Base-by-base conservation (phyloP, 2,329 filamentous ascomycete genomes). In the Zymoseptoria ardabiliae region DNA sequence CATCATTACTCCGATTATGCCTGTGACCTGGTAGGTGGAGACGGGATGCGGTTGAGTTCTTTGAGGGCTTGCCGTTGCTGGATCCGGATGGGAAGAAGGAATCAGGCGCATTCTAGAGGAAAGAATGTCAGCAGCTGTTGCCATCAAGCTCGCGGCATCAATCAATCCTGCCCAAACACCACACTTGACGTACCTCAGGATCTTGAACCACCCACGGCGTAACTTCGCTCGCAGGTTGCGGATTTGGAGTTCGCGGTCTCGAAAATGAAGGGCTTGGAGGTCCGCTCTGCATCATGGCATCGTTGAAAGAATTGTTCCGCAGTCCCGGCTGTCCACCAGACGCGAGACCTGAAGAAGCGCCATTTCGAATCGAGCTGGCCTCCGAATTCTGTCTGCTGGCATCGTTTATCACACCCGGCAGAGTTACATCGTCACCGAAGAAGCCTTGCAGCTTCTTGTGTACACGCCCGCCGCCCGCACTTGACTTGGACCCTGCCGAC, bases 161-260 rank as follows among this genome's bases (percentile, higher is more conserved):
- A 35, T 22, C 20, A 11, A 28, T 35, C 57, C 28, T 50, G 41
- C 30, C 30, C 22, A 41, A 17, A n/a, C 56, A 23, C n/a, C 21
- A 21, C 28, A 52, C 52, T 45, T 23, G 19, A 68, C 66, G 58
- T 67, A 71, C 71, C 65, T 69, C 63, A 23, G 65, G 54, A 65
- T 73, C 70, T 75, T 97, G 94, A 72, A 94, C 97, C 63, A 96
- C 82, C 82, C 96, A 99, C n/a, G 94, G 94, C 48, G 96, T 94
- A 59, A 99, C 91, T 75, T 97, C 93, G 70, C 90, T 94, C 50
- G 68, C 70, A n/a, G 71, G 70, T 35, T 64, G 66, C 5, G 67
- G 66, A 19, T 53, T 62, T 30, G 92, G 91, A n/a, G 90, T 96
- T 67, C 88, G 83, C 53, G 92, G 90, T 66, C 90, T 82, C 25